phyloP scores from a whole-genome alignment of 768 basidiomycete genomes.

The Mycena alexandri region DNA sequence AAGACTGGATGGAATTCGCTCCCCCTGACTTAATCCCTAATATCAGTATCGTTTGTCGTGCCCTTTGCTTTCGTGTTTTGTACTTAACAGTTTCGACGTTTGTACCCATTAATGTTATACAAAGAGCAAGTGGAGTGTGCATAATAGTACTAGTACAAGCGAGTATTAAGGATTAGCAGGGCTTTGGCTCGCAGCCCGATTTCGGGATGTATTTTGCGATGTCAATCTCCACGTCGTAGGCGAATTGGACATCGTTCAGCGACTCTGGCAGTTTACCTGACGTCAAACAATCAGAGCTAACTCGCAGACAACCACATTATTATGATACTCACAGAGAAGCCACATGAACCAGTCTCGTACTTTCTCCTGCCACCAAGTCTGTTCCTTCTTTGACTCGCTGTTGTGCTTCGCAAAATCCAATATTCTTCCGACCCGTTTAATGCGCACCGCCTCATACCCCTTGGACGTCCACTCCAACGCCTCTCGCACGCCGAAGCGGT shows the following conservation, averaged over 20 bases:
- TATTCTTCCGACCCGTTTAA: conserved; percentile 49
- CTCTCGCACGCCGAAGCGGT: conserved; percentile 33
- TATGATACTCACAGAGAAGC: conserved; percentile 46
- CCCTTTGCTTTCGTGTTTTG: conserved; percentile 31
- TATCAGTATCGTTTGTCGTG: conserved; percentile 32
- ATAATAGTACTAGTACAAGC: conserved; percentile 10
- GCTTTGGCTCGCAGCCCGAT: conserved; percentile 27
- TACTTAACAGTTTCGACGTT: conserved; percentile 7
- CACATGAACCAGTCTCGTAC: conserved; percentile 51
- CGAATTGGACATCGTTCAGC: conserved; percentile 43
- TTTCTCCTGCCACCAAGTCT: conserved; percentile 46
- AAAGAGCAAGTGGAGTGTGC: conserved; percentile 18
- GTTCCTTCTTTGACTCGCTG: conserved; percentile 49
- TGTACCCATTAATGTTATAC: conserved; percentile 18
- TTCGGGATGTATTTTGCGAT: conserved; percentile 42
- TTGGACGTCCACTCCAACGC: conserved; percentile 41
- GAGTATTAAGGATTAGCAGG: neutral
- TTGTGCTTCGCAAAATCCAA: conserved; percentile 50
- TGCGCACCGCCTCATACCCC: conserved; percentile 51
- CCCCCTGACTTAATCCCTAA: conserved; percentile 34
- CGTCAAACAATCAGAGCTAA: neutral
- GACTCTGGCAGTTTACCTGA: conserved; percentile 49
- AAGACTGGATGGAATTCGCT: conserved; percentile 29
- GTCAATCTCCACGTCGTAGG: conserved; percentile 45
- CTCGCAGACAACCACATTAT: neutral